Conservation (phyloP, 2,329 filamentous ascomycete species). For the Epichloe bromicola region DNA sequence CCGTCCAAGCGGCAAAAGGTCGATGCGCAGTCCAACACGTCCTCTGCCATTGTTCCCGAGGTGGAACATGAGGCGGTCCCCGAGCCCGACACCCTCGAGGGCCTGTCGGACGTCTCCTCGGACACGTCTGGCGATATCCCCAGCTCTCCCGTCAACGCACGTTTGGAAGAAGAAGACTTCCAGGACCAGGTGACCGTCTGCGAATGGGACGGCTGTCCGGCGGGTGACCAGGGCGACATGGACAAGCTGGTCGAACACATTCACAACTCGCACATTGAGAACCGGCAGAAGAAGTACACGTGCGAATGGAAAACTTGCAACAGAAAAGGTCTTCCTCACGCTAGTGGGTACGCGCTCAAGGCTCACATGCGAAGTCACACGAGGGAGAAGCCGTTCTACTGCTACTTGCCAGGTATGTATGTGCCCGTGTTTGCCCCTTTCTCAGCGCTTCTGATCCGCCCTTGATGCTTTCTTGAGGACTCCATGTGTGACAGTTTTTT, state of each 20-base stretch:
- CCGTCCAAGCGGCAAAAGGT: constrained; percentile 36
- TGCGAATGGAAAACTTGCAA: constrained; percentile 92
- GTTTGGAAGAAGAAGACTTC: constrained; percentile 61
- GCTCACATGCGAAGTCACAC: constrained; percentile 98
- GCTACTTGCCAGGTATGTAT: constrained; percentile 71
- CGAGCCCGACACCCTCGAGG: constrained; percentile 40
- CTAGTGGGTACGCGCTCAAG: constrained; percentile 88
- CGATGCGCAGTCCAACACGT: constrained; percentile 30
- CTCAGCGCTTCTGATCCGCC: background rate
- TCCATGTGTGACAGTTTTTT: constrained; percentile 5
- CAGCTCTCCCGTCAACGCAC: constrained; percentile 52
- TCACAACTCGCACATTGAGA: constrained; percentile 88
- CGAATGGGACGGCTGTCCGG: constrained; percentile 63
- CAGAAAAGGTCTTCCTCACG: constrained; percentile 80
- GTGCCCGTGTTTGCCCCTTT: constrained; percentile 11
- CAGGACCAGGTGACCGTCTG: constrained; percentile 69
- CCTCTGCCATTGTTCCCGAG: constrained; percentile 29
- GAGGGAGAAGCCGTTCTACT: constrained; percentile 96
- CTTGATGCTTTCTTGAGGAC: background rate
- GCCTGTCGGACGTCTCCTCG: constrained; percentile 64
- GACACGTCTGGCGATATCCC: constrained; percentile 82
- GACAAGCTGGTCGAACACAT: constrained; percentile 71
- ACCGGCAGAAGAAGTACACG: constrained; percentile 90
- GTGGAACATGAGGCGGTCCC: constrained; percentile 32
- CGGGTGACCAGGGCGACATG: constrained; percentile 65